Conservation (phyloP, 257 asterid genomes). For the Solanum chilense region DNA sequence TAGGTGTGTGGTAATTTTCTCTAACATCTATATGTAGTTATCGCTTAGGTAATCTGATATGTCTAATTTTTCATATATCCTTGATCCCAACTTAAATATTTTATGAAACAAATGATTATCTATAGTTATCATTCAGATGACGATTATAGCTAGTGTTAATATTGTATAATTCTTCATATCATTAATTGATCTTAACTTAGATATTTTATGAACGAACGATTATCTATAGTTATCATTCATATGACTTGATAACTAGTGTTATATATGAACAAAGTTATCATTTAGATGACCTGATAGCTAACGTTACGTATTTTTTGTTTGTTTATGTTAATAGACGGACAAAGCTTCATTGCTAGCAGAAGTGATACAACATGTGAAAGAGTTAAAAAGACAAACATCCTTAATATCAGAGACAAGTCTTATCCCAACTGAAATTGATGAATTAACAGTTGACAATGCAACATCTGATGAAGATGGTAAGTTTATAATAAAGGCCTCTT, state of each 20-base stretch:
- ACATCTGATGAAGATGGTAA: conserved; percentile 48
- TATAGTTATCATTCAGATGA: neutral
- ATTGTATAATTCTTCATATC: neutral
- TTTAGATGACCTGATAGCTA: neutral
- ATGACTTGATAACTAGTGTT: neutral
- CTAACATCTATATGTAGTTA: neutral
- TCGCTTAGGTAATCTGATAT: neutral
- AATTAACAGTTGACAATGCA: conserved; percentile 57
- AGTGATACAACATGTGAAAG: conserved; percentile 85
- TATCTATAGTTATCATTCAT: neutral
- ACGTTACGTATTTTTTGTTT: neutral
- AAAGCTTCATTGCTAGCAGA: conserved; percentile 92
- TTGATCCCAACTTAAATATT: neutral
- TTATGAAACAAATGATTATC: neutral
- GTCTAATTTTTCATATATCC: too few relatives aligned
- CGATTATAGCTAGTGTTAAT: neutral
- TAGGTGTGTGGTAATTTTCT: neutral
- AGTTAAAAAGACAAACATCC: conserved; percentile 66
- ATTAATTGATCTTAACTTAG: neutral
- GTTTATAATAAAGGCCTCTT: conserved; percentile 55
- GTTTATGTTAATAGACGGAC: conserved; percentile 39
- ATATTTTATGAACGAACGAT: neutral
- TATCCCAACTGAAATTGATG: conserved; percentile 70
- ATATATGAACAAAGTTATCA: neutral
- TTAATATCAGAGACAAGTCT: conserved; percentile 40